Evolutionary conservation across 169 alveolate species (phyloP).

Genomic region (Plasmodium cynomolgi): DNA sequence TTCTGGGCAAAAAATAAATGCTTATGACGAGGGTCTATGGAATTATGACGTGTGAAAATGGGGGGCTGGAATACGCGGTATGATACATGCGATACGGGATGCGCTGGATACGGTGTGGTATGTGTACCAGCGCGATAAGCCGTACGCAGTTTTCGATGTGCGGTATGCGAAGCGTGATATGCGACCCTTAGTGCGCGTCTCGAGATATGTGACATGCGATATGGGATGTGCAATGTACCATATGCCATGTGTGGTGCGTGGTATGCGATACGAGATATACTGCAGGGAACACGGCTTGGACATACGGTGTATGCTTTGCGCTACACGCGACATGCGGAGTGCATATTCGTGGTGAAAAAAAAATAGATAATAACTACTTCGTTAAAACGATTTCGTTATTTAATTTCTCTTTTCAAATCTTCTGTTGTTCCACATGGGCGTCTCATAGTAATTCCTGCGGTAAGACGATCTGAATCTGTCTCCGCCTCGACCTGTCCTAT

Average conservation of each 20-base stretch:
- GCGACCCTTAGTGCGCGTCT: too few relatives aligned
- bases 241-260: not conserved
- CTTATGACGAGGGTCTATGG: not conserved
- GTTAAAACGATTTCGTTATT: not conserved
- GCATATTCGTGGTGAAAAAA: too few relatives aligned
- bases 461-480: conserved; percentile 21
- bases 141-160: too few relatives aligned
- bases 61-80: not conserved
- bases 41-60: not conserved
- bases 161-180: too few relatives aligned
- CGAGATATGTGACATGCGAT: too few relatives aligned
- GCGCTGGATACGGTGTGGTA: too few relatives aligned
- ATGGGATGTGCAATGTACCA: not conserved
- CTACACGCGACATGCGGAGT: too few relatives aligned
- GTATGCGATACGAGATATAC: too few relatives aligned
- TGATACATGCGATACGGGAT: too few relatives aligned
- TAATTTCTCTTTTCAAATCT: conserved; percentile 66
- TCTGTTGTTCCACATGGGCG: conserved; percentile 73
- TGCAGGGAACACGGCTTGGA: too few relatives aligned
- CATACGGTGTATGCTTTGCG: too few relatives aligned
- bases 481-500: conserved; percentile 69
- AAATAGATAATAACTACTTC: not conserved
- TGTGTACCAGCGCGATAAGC: too few relatives aligned
- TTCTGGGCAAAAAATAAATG: not conserved
- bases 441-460: conserved; percentile 49